Evolutionary conservation across 495 filamentous ascomycete genomes (phyloP).

Genomic region (Wilcoxina mikolae): DNA sequence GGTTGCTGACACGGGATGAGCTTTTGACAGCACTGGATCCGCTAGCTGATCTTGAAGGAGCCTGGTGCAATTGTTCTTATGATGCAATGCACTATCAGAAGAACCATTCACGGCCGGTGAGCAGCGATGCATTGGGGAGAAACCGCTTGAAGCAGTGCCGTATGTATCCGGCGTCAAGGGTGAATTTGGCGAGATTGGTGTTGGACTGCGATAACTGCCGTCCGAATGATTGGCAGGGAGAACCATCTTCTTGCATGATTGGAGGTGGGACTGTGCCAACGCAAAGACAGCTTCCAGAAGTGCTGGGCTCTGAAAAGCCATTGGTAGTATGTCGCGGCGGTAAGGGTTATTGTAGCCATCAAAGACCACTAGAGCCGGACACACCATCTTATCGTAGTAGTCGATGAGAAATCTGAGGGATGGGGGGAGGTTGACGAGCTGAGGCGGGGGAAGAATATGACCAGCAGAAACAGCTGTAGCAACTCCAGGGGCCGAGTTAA

Average conservation of each 20-base stretch:
- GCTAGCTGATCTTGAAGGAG: conserved; percentile 70
- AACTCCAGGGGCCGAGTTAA: too few relatives aligned
- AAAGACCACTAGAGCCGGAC: conserved; percentile 79
- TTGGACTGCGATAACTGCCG: not conserved
- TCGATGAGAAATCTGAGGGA: conserved; percentile 51
- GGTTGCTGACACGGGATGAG: conserved; percentile 80
- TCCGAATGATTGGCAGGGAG: not conserved
- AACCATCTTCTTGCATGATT: conserved; percentile 29
- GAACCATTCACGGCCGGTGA: conserved; percentile 9
- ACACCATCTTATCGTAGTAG: conserved; percentile 78
- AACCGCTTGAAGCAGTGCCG: not conserved
- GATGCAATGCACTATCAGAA: conserved; percentile 26
- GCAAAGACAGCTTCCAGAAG: conserved; percentile 87
- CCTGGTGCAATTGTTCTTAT: conserved; percentile 67
- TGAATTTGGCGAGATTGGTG: not conserved
- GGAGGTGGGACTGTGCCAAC: conserved; percentile 68
- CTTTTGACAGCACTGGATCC: conserved; percentile 53
- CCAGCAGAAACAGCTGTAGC: not conserved
- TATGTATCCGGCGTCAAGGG: not conserved
- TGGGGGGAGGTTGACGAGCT: conserved; percentile 37
- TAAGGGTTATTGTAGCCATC: conserved; percentile 76
- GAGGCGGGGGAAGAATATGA: conserved; percentile 28
- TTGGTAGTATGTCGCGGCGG: conserved; percentile 62
- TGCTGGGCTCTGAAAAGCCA: conserved; percentile 64
- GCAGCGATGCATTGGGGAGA: not conserved